Evolutionary conservation across 352 stramenopile genomes (phyloP).

Genomic region (Phytopythium oedochilum): DNA sequence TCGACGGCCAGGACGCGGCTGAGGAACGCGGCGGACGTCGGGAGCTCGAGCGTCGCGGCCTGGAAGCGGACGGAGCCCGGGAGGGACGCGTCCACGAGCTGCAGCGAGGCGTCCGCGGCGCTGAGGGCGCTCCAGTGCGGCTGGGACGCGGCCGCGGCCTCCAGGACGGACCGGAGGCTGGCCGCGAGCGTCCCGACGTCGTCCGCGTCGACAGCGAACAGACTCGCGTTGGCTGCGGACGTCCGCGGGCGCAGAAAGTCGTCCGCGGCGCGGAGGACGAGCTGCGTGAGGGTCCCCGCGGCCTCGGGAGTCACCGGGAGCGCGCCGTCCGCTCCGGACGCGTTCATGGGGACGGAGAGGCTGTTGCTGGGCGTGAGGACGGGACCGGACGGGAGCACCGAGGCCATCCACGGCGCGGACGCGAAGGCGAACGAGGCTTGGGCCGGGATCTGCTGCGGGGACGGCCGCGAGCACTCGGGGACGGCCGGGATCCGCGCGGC

Average conservation of each 20-base stretch:
- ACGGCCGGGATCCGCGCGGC: conserved; percentile 15
- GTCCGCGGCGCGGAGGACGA: conserved; percentile 27
- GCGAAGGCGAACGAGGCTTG: conserved; percentile 50
- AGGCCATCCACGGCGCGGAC: conserved; percentile 35
- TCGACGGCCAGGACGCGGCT: conserved; percentile 20
- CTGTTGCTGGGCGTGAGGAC: conserved; percentile 16
- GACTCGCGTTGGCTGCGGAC: conserved; percentile 12
- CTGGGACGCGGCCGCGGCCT: neutral
- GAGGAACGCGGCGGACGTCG: conserved; percentile 28
- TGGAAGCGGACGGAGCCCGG: conserved; percentile 27
- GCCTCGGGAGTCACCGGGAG: conserved; percentile 25
- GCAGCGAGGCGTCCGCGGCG: conserved; percentile 18
- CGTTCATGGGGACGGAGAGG: conserved; percentile 15
- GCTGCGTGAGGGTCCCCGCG: conserved; percentile 22
- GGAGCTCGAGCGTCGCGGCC: conserved; percentile 39
- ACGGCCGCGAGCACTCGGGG: conserved; percentile 30
- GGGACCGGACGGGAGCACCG: conserved; percentile 25
- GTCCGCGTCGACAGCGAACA: conserved; percentile 7
- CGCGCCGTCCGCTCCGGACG: neutral
- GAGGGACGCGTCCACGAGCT: conserved; percentile 28
- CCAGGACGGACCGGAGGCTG: conserved; percentile 5
- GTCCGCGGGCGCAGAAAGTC: conserved; percentile 40
- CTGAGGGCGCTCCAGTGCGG: conserved; percentile 28
- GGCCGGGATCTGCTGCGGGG: conserved; percentile 33
- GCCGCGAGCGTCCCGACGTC: conserved; percentile 17